Evolutionary conservation across 2,329 filamentous ascomycete genomes (phyloP).

Genomic region (Fusarium lyarnte): DNA sequence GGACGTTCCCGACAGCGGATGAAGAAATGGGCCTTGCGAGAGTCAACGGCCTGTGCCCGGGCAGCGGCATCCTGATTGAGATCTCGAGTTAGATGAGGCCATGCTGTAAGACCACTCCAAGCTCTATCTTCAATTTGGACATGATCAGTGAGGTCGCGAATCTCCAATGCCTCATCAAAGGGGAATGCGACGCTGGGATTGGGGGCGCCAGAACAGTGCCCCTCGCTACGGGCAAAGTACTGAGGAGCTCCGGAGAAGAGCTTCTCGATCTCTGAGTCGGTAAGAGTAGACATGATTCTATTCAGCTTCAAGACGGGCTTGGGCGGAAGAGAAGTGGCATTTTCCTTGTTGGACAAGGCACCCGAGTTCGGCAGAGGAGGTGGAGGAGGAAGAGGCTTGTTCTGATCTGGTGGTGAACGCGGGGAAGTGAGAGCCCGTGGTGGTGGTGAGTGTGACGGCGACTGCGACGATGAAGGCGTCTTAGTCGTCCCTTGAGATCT

Average conservation of each 20-base stretch:
- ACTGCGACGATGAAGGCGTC: constrained; percentile 35
- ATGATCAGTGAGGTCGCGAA: constrained; percentile 73
- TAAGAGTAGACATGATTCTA: constrained; percentile 69
- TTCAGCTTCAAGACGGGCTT: constrained; percentile 61
- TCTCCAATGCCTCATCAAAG: constrained; percentile 70
- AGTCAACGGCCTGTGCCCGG: constrained; percentile 54
- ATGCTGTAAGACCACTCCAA: constrained; percentile 71
- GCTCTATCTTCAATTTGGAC: constrained; percentile 70
- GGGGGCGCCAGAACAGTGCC: constrained; percentile 67
- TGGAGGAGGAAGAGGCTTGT: constrained; percentile 67
- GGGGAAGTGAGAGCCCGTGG: constrained; percentile 44
- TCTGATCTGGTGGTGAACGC: constrained; percentile 56
- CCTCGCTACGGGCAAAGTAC: constrained; percentile 70
- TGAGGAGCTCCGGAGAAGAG: constrained; percentile 81
- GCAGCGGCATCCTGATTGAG: constrained; percentile 57
- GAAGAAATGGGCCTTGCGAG: constrained; percentile 65
- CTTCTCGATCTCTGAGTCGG: constrained; percentile 69
- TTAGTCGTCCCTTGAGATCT: constrained; percentile 27
- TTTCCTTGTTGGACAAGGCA: constrained; percentile 43
- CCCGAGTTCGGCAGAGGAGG: constrained; percentile 59
- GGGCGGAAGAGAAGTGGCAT: constrained; percentile 42
- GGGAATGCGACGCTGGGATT: constrained; percentile 73
- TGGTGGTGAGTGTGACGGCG: constrained; percentile 39
- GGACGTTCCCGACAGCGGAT: constrained; percentile 69
- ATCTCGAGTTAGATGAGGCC: constrained; percentile 67